Percentiles rank a stretch among this genome's conserved stretches.
Evolutionary conservation across 2,329 filamentous ascomycete genomes (phyloP).

Genomic region (Fusarium sp.): DNA sequence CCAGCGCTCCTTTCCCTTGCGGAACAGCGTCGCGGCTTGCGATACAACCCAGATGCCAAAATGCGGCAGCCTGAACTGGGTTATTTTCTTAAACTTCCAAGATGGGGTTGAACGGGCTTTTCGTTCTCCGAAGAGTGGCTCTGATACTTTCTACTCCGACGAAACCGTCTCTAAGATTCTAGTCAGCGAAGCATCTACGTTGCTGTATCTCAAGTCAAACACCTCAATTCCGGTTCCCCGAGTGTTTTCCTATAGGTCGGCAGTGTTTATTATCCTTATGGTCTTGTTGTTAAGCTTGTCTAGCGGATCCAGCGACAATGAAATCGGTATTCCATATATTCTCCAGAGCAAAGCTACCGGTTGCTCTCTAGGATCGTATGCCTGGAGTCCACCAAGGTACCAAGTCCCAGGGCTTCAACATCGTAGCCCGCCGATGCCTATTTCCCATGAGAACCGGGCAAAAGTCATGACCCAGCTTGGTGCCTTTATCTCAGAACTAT

Average conservation of each 20-base stretch:
- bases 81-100: rapidly evolving
- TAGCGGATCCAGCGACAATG: background rate
- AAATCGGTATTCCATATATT: background rate
- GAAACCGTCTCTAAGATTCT: background rate
- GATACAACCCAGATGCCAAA: background rate
- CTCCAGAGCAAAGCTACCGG: background rate
- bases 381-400: background rate
- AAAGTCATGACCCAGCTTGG: background rate
- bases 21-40: background rate
- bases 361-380: background rate
- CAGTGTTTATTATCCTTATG: rapidly evolving
- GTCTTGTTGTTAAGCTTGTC: rapidly evolving
- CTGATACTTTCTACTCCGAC: rapidly evolving
- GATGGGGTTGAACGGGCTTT: background rate
- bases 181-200: background rate
- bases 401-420: background rate
- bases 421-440: background rate
- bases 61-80: background rate
- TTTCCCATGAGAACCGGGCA: background rate
- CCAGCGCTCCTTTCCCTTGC: background rate
- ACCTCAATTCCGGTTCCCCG: background rate
- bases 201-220: background rate
- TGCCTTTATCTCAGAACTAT: background rate
- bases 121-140: rapidly evolving
- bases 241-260: background rate